Percentiles rank a stretch among this genome's conserved stretches.
phyloP scores from a whole-genome alignment of 2,329 filamentous ascomycete genomes.

The Paraphaeosphaeria minitans region DNA sequence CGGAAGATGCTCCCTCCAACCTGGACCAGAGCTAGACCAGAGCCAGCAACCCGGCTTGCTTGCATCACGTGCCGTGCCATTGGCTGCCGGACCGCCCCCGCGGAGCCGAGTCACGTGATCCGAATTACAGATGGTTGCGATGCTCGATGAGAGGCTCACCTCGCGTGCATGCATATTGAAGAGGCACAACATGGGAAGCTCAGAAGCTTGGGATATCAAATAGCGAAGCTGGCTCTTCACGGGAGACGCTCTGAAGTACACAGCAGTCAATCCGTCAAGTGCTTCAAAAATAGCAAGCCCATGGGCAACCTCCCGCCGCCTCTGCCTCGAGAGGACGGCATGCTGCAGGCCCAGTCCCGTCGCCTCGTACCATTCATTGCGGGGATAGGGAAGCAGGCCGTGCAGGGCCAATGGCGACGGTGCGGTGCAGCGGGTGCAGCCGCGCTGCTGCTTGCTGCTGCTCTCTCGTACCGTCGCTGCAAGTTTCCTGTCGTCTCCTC shows the following conservation, averaged over 20 bases:
- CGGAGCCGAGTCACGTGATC: background rate
- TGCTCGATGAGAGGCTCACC: background rate
- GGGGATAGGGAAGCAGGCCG: background rate
- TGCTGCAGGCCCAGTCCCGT: background rate
- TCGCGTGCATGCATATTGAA: background rate
- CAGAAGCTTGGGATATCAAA: too few species aligned
- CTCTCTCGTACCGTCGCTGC: background rate
- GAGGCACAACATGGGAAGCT: background rate
- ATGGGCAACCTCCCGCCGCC: too few species aligned
- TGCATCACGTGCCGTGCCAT: background rate
- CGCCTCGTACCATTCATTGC: background rate
- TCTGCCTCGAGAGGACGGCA: too few species aligned
- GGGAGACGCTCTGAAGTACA: too few species aligned
- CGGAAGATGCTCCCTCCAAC: conserved; percentile 19
- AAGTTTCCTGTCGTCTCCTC: background rate
- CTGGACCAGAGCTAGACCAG: conserved; percentile 1
- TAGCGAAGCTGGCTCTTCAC: too few species aligned
- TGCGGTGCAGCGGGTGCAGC: background rate
- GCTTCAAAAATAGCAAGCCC: too few species aligned
- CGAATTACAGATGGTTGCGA: background rate
- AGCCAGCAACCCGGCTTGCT: conserved; percentile 20
- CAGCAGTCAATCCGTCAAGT: too few species aligned
- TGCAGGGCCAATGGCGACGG: conserved; percentile 11
- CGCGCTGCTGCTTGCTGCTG: conserved; percentile 3
- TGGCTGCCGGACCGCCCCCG: background rate